Evolutionary conservation across 257 asterid species (phyloP).

Genomic region (Salvia splendens): DNA sequence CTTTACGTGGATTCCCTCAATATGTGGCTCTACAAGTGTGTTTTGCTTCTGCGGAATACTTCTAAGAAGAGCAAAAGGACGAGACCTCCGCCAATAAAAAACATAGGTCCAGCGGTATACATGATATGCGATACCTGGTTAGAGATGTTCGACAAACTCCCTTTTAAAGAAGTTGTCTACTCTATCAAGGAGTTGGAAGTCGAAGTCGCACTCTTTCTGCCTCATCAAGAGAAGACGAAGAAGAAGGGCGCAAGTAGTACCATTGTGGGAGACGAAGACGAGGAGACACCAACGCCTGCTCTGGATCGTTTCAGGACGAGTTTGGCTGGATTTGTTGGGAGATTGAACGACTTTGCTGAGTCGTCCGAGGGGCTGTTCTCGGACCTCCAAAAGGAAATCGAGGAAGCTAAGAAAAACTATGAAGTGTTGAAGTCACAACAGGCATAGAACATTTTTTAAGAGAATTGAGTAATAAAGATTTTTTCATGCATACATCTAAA

Average conservation of each 20-base stretch:
- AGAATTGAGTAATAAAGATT: too few relatives aligned
- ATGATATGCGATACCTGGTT: conserved; percentile 77
- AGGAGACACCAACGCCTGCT: conserved; percentile 48
- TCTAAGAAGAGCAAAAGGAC: conserved; percentile 63
- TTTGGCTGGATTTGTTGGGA: conserved; percentile 67
- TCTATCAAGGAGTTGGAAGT: conserved; percentile 67
- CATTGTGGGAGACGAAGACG: conserved; percentile 45
- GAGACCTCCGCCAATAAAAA: conserved; percentile 52
- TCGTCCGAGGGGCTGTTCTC: conserved; percentile 59
- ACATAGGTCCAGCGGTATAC: conserved; percentile 84
- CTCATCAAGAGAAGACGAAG: conserved; percentile 75
- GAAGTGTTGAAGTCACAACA: conserved; percentile 42
- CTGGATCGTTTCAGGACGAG: conserved; percentile 65
- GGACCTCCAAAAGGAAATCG: conserved; percentile 56
- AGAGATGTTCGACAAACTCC: conserved; percentile 57
- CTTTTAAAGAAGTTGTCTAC: conserved; percentile 61
- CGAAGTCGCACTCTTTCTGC: conserved; percentile 70
- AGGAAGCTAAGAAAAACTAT: conserved; percentile 60
- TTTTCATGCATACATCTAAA: background rate
- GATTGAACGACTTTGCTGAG: conserved; percentile 64
- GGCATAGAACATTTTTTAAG: conserved; percentile 29
- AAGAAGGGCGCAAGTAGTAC: conserved; percentile 2
- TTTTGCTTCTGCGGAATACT: conserved; percentile 50
- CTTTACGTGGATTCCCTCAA: conserved; percentile 70
- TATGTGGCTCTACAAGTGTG: conserved; percentile 86